phyloP scores from a whole-genome alignment of 2,329 filamentous ascomycete genomes.

The Diaporthe sp. region DNA sequence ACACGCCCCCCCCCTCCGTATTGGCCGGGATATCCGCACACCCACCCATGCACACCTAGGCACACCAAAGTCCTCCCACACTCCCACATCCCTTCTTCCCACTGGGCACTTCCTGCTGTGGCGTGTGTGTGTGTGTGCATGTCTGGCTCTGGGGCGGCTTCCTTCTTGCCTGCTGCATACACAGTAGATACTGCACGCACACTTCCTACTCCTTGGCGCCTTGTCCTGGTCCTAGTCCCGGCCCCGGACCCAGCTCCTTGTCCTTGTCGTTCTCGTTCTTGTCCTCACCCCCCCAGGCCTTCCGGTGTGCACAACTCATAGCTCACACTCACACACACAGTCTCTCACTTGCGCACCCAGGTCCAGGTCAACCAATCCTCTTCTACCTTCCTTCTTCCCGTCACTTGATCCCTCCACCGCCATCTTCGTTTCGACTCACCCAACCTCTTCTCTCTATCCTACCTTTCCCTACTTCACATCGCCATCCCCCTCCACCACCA shows the following conservation, averaged over 20 bases:
- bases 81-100: constrained; percentile 5
- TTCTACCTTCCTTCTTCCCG: constrained; percentile 36
- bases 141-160: not conserved
- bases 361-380: constrained; percentile 33
- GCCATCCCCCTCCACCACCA: constrained; percentile 14
- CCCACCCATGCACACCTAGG: constrained; percentile 1
- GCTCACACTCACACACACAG: constrained; percentile 9
- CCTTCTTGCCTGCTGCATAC: constrained; percentile 23
- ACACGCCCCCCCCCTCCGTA: not conserved
- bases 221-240: constrained; percentile 21
- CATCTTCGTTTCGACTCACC: constrained; percentile 34
- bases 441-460: constrained; percentile 32
- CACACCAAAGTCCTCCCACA: not conserved
- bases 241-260: constrained; percentile 18
- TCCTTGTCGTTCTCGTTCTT: constrained; percentile 21
- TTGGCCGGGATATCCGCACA: not conserved
- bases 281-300: constrained; percentile 8
- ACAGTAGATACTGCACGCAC: not conserved
- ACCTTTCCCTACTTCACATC: constrained; percentile 33
- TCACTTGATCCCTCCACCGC: constrained; percentile 36
- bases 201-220: constrained; percentile 24
- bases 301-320: constrained; percentile 15
- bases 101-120: constrained; percentile 2
- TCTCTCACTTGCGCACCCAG: constrained; percentile 20
- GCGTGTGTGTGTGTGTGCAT: too few relatives aligned